These are phyloP conservation scores for Nannizziopsis arthrosporioides DNA, from an alignment of 2,329 filamentous ascomycete species.

Conservation along the genomic window DNA sequence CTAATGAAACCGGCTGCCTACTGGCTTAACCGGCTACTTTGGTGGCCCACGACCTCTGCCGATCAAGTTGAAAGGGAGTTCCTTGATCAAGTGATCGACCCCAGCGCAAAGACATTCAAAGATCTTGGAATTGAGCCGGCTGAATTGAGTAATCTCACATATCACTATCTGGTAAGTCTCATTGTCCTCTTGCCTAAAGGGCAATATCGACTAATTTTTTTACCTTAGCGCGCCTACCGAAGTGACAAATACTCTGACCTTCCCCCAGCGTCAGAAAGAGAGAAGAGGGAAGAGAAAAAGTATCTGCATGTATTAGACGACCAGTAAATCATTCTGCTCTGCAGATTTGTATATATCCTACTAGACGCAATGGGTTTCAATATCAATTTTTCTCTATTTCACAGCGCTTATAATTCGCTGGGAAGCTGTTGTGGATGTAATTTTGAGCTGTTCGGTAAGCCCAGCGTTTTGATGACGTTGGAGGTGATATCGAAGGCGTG, in stretches of 20 bases:
- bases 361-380: slow-evolving; percentile 25
- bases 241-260: slow-evolving; percentile 83
- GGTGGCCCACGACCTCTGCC: slow-evolving; percentile 74
- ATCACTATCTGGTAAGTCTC: slow-evolving; percentile 74
- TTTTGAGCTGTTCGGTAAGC: background rate
- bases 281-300: slow-evolving; percentile 90
- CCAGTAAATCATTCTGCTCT: slow-evolving; percentile 45
- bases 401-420: too few species aligned
- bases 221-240: slow-evolving; percentile 68
- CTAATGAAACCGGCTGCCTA: slow-evolving; percentile 64
- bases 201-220: slow-evolving; percentile 13
- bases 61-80: slow-evolving; percentile 89
- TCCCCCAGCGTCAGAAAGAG: slow-evolving; percentile 85
- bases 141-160: slow-evolving; percentile 76
- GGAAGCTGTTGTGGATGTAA: too few species aligned
- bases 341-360: slow-evolving; percentile 29
- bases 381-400: slow-evolving; percentile 18
- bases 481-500: too few species aligned
- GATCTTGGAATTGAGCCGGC: slow-evolving; percentile 82
- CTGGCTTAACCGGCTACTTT: slow-evolving; percentile 68
- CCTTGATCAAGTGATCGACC: slow-evolving; percentile 84
- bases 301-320: slow-evolving; percentile 90
- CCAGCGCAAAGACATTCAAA: slow-evolving; percentile 84
- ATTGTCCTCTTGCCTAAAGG: background rate
- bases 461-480: too few species aligned